Percentiles rank a stretch among this genome's conserved stretches.
Conservation (phyloP, 176 grass and related monocot genomes). For the Stipa capillata region DNA sequence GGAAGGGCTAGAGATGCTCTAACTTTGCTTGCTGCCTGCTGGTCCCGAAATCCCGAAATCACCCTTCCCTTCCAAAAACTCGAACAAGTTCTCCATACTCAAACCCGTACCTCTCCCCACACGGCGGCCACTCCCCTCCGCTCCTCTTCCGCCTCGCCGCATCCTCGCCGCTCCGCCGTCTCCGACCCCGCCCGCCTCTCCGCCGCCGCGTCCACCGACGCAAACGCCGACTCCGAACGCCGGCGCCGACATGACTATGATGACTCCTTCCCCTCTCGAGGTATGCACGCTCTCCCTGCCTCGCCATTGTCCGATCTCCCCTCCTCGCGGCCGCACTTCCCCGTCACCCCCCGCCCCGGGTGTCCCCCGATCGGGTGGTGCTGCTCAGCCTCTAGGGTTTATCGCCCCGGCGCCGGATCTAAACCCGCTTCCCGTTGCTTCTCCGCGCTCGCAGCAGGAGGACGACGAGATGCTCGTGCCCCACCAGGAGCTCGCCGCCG, state of each 20-base stretch:
- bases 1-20: no score
- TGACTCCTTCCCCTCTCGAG: conserved; percentile 66
- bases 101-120: neutral
- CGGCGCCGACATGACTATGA: conserved; percentile 43
- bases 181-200: neutral
- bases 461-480: conserved; percentile 86
- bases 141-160: neutral
- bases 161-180: neutral
- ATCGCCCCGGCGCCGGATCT: conserved; percentile 41
- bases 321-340: neutral
- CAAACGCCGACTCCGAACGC: neutral
- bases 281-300: conserved; percentile 37
- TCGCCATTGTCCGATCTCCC: neutral
- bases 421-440: neutral
- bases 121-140: neutral
- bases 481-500: conserved; percentile 51
- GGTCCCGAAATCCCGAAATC: no score
- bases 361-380: neutral
- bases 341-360: neutral
- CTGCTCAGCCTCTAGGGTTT: conserved; percentile 21
- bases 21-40: no score
- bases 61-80: no score
- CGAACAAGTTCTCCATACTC: neutral
- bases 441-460: conserved; percentile 37
- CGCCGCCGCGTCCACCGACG: neutral